Conservation (phyloP, 2,329 filamentous ascomycete species). For the Pseudogymnoascus sp. region DNA sequence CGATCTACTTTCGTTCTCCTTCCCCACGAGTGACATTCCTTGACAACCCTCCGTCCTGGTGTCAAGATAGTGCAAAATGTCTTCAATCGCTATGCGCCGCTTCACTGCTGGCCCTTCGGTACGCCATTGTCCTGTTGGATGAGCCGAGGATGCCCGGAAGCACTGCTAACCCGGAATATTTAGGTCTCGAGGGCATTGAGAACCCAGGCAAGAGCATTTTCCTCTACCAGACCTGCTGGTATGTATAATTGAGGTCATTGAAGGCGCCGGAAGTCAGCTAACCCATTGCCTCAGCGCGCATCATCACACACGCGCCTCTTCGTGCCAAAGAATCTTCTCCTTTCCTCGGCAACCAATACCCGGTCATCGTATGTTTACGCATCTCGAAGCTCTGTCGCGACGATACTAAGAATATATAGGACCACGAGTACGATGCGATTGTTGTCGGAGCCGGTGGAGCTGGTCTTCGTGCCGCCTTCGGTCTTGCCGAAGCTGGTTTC, state of each 20-base stretch:
- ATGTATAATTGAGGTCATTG: constrained; percentile 30
- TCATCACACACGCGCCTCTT: constrained; percentile 77
- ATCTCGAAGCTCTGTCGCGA: background rate
- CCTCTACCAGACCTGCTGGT: constrained; percentile 75
- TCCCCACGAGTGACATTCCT: constrained; percentile 7
- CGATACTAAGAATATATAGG: constrained; percentile 39
- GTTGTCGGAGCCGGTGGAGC: constrained; percentile 81
- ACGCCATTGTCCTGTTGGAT: constrained; percentile 29
- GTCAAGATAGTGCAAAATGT: constrained; percentile 38
- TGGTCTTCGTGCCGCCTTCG: constrained; percentile 74
- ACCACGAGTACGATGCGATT: constrained; percentile 97
- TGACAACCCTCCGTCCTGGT: constrained; percentile 7
- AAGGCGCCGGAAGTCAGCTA: background rate
- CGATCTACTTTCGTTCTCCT: constrained; percentile 4
- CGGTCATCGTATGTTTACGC: constrained; percentile 61
- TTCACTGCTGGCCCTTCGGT: constrained; percentile 48
- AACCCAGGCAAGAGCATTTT: constrained; percentile 69
- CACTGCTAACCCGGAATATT: constrained; percentile 15
- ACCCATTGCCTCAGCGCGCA: constrained; percentile 51
- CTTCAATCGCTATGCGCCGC: constrained; percentile 56
- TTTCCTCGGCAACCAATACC: constrained; percentile 82
- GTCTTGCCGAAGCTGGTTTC: constrained; percentile 80
- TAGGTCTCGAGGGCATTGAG: constrained; percentile 34
- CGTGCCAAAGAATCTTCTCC: constrained; percentile 89
- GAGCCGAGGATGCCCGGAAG: constrained; percentile 17